Percentiles rank a stretch among this genome's conserved stretches.
phyloP scores from a whole-genome alignment of 1,284 basidiomycete genomes.

The Tausonia pullulans region DNA sequence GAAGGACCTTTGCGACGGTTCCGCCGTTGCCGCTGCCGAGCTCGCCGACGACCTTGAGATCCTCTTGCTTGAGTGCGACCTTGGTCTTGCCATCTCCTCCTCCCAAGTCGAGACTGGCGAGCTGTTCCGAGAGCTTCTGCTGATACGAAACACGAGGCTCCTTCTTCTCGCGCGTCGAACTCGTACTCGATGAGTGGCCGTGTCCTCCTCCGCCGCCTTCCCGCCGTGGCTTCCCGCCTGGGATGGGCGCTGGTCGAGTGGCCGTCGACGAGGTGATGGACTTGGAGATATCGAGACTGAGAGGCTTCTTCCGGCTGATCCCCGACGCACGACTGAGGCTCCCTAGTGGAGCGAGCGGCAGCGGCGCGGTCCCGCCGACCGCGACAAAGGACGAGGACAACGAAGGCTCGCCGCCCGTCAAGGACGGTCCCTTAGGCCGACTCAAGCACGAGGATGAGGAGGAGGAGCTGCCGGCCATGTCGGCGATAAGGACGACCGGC shows the following conservation, averaged over 20 bases:
- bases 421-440: background rate
- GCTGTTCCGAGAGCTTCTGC: constrained; percentile 56
- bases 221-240: constrained; percentile 34
- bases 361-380: constrained; percentile 39
- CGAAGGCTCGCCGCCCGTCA: background rate
- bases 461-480: constrained; percentile 3
- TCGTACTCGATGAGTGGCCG: constrained; percentile 31
- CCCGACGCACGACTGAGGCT: constrained; percentile 21
- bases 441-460: background rate
- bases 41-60: constrained; percentile 72
- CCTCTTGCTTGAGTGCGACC: constrained; percentile 64
- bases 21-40: constrained; percentile 96
- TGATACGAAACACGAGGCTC: constrained; percentile 51
- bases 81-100: constrained; percentile 52
- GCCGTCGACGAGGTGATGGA: constrained; percentile 44
- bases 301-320: constrained; percentile 33
- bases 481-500: constrained; percentile 9
- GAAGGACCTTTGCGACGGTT: constrained; percentile 90
- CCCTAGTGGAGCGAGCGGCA: background rate
- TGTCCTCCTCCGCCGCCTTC: constrained; percentile 34
- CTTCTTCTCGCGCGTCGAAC: constrained; percentile 33
- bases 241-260: constrained; percentile 39
- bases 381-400: constrained; percentile 8
- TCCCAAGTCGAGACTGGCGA: constrained; percentile 56
- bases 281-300: constrained; percentile 30